Conservation (phyloP, 345 rosid species). For the Populus tremula region DNA sequence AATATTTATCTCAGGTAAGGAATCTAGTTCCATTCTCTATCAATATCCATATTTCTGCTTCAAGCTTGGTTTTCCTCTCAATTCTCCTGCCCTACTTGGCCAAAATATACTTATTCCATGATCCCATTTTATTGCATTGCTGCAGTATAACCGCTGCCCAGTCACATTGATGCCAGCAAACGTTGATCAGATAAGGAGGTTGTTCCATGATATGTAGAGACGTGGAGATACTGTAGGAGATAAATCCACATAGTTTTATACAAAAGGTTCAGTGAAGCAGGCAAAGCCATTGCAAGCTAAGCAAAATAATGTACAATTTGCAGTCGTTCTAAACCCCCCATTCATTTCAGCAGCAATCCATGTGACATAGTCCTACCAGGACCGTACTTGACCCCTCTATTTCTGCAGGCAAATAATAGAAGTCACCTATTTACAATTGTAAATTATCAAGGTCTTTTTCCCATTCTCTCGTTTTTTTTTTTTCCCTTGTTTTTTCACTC, state of each 20-base stretch:
- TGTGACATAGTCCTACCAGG: background rate
- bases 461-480: background rate
- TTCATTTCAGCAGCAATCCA: no score
- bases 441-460: background rate
- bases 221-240: conserved; percentile 8
- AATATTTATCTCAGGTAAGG: conserved; percentile 82
- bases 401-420: no score
- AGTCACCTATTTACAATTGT: background rate
- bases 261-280: background rate
- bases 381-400: background rate
- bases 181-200: conserved; percentile 84
- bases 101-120: background rate
- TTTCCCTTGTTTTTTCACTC: background rate
- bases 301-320: background rate
- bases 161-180: conserved; percentile 73
- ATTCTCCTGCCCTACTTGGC: background rate
- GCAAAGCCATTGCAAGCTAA: background rate
- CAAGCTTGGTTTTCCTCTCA: background rate
- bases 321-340: no score
- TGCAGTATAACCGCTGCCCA: conserved; percentile 91
- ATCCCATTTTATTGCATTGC: conserved; percentile 4
- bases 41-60: background rate
- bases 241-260: background rate
- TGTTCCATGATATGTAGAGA: conserved; percentile 76
- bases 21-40: conserved; percentile 9